These are phyloP conservation scores for Omphalea diandra DNA, from an alignment of 441 rosid species.

Conservation along the genomic window DNA sequence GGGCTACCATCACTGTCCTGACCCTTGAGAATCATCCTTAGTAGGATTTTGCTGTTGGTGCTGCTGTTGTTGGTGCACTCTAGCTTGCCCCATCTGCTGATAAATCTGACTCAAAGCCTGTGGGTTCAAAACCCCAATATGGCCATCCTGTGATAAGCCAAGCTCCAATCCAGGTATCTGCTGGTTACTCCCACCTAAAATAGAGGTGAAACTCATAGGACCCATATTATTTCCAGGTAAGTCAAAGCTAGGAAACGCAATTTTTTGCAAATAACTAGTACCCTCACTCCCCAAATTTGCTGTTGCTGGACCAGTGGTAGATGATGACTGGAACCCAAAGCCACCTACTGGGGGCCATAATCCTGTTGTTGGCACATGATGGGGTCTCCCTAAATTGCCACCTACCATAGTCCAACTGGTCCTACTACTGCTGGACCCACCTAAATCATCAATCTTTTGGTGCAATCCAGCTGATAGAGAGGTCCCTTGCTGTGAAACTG, in stretches of 20 bases:
- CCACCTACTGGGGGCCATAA: conserved; percentile 73
- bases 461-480: conserved; percentile 63
- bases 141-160: conserved; percentile 92
- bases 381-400: conserved; percentile 63
- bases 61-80: conserved; percentile 59
- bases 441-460: conserved; percentile 64
- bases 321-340: conserved; percentile 53
- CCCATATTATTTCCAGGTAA: conserved; percentile 54
- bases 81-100: conserved; percentile 88
- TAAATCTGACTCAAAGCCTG: conserved; percentile 77
- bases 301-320: conserved; percentile 45
- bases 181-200: conserved; percentile 52
- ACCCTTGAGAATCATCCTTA: conserved; percentile 81
- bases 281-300: conserved; percentile 52
- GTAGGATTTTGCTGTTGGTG: conserved; percentile 56
- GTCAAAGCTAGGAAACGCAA: conserved; percentile 80
- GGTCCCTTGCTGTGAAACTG: conserved; percentile 62
- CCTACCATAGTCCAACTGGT: conserved; percentile 65
- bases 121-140: conserved; percentile 72
- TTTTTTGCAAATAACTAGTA: conserved; percentile 52
- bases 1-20: conserved; percentile 49
- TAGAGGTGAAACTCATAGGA: conserved; percentile 72
- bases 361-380: conserved; percentile 49
- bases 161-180: conserved; percentile 92
- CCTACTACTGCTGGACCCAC: conserved; percentile 66